Base-by-base conservation (phyloP, 345 rosid genomes). In the Atalantia buxifolia region DNA sequence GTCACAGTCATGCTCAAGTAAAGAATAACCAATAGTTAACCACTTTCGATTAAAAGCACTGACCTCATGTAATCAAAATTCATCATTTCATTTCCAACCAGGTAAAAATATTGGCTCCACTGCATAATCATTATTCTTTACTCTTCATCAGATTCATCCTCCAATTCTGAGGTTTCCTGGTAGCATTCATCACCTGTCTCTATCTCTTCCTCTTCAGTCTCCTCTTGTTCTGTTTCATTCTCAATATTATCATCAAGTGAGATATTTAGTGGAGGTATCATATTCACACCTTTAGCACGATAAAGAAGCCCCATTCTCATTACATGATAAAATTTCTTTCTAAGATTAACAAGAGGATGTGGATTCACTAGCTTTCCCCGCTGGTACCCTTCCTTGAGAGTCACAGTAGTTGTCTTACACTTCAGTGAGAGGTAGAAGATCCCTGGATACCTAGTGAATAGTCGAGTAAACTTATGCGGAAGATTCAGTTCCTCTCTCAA, bases 241-340 rank as follows among this genome's bases (percentile, higher is more conserved):
- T 79, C 86, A 16, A 79, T 66, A 71, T 83, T 75, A 36, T 83
- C 71, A n/a, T 86, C 81, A 9, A 87, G 78, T 81, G 88, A 81
- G 77, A 87, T 66, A 19, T 89, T 90, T 66, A 83, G 84, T 12
- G 38, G 77, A 75, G 91, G 83, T 69, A 91, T 80, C 88, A 88
- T 72, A 65, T 86, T 83, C 30, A 71, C 77, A 74, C 94, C 99
- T 89, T 86, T 91, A 76, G 86, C 87, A 27, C 97, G 86, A 78
- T 94, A 90, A 77, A 94, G 88, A 79, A 92, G 89, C 72, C 98
- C 98, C 5, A 94, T 91, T 83, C 97, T 91, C 98, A 96, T 96
- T 76, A 91, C 94, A 75, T 92, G 89, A 86, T 90, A 87, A 72
- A 94, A 88, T 84, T 94, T 96, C 73, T 83, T 90, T 74, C 98